phyloP scores from a whole-genome alignment of 2,329 filamentous ascomycete genomes.

The Orbilia quercus region DNA sequence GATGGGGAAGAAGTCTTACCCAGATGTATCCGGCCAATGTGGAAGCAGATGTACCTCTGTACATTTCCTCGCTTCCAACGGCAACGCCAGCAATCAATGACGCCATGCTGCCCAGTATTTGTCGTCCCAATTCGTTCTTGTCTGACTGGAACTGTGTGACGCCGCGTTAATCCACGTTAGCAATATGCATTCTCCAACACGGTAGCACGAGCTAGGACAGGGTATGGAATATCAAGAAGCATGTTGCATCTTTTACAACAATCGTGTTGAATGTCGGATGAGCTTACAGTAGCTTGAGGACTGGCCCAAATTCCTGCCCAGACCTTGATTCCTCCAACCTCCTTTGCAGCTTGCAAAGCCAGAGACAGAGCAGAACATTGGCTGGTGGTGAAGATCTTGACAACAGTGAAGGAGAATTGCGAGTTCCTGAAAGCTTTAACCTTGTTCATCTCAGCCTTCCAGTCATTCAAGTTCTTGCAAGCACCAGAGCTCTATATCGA shows the following conservation, averaged over 20 bases:
- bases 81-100: slow-evolving; percentile 57
- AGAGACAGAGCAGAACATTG: slow-evolving; percentile 67
- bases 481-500: slow-evolving; percentile 60
- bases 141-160: slow-evolving; percentile 64
- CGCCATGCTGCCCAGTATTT: slow-evolving; percentile 60
- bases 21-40: slow-evolving; percentile 47
- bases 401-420: slow-evolving; percentile 66
- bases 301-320: slow-evolving; percentile 75
- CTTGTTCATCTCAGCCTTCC: slow-evolving; percentile 62
- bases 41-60: slow-evolving; percentile 26
- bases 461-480: slow-evolving; percentile 63
- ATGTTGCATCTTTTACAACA: slow-evolving; percentile 61
- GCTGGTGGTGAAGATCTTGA: slow-evolving; percentile 74
- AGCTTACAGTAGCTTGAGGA: slow-evolving; percentile 44
- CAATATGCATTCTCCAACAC: slow-evolving; percentile 61
- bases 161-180: slow-evolving; percentile 70
- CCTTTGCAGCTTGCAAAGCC: slow-evolving; percentile 70
- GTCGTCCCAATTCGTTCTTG: slow-evolving; percentile 62
- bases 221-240: not conserved
- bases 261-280: too few relatives aligned
- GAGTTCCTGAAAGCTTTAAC: slow-evolving; percentile 60
- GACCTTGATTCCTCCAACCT: slow-evolving; percentile 69
- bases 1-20: slow-evolving; percentile 8
- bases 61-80: slow-evolving; percentile 60
- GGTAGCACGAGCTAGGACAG: slow-evolving; percentile 1